Evolutionary conservation across 2,329 filamentous ascomycete species (phyloP), one percentile per base, ranked within the genome.

Genomic region (Alternaria ethzedia): DNA sequence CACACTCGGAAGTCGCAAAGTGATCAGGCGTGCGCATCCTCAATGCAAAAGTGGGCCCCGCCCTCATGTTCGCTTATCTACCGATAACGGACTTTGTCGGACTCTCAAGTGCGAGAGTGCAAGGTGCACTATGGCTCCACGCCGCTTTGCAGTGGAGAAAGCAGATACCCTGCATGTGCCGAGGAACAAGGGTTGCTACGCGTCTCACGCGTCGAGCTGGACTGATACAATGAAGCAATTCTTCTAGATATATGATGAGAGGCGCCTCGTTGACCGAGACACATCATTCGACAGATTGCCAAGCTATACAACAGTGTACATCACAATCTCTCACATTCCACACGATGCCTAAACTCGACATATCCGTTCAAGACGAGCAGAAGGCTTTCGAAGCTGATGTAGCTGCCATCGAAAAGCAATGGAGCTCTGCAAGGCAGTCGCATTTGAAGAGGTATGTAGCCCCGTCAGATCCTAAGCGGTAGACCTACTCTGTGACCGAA

Each of bases 391-490:
- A 80, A 47, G 69, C 63, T 1, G 72, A 77, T n/a, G 74, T 80
- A 2, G 68, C 69, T 23, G 67, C 72, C 2, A 78, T 81, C 17
- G 78, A 81, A 57, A 71, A 76, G 52, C 72, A 77, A 70, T 81
- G 79, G 79, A 54, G 59, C 23, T 65, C 67, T 47, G 63, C 63
- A 12, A 70, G 58, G 36, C 61, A 67, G 21, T 54, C 61, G 15
- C 60, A 67, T 57, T 56, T 69, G 54, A 67, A 67, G 41, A 61
- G 66, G 61, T 67, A 58, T n/a, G 41, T 54, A 9, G 10, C 50
- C 15, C 30, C 28, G 7, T n/a, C 28, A 17, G 4, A 5, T 15
- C 11, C 4, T 4, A 10, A 41, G 11, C n/a, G 3, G 9, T 9
- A 20, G 17, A 5, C 2, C 9, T 0, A 9, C 5, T 20, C 9